phyloP scores from a whole-genome alignment of 148 eudicot species.

The Rhododendron simsii region DNA sequence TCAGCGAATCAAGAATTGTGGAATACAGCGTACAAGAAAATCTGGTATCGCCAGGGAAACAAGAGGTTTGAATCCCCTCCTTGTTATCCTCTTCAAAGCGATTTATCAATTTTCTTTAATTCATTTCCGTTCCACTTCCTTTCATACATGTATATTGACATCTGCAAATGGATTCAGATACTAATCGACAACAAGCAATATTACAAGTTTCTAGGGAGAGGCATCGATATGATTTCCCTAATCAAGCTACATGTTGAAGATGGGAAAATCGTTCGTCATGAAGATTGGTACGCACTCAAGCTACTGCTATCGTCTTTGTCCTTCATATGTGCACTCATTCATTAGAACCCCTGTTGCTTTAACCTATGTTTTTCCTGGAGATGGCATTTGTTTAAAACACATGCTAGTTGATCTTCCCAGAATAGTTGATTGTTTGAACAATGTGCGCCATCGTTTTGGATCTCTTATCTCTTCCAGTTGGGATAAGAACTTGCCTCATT shows the following conservation, averaged over 20 bases:
- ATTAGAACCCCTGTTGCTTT: neutral
- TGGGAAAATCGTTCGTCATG: slow-evolving; percentile 71
- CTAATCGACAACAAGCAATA: slow-evolving; percentile 76
- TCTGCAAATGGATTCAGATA: slow-evolving; percentile 37
- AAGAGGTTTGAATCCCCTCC: slow-evolving; percentile 41
- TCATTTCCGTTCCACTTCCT: neutral
- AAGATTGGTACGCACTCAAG: slow-evolving; percentile 53
- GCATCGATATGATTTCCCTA: slow-evolving; percentile 65
- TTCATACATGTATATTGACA: neutral
- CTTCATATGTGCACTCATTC: neutral
- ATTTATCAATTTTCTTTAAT: neutral
- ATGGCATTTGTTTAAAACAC: neutral
- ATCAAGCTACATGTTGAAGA: slow-evolving; percentile 58
- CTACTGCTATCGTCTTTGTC: neutral
- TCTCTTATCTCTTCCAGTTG: neutral
- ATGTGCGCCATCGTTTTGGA: neutral
- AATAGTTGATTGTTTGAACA: neutral
- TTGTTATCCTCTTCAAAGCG: neutral
- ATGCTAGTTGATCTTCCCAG: neutral
- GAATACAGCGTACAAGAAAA: slow-evolving; percentile 66
- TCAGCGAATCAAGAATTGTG: slow-evolving; percentile 70
- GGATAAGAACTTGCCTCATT: neutral
- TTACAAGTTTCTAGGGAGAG: slow-evolving; percentile 68
- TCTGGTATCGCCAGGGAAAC: slow-evolving; percentile 47
- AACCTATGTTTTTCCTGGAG: neutral